Base-by-base conservation (phyloP, 1,284 basidiomycete species). In the Microbotryum saponariae region DNA sequence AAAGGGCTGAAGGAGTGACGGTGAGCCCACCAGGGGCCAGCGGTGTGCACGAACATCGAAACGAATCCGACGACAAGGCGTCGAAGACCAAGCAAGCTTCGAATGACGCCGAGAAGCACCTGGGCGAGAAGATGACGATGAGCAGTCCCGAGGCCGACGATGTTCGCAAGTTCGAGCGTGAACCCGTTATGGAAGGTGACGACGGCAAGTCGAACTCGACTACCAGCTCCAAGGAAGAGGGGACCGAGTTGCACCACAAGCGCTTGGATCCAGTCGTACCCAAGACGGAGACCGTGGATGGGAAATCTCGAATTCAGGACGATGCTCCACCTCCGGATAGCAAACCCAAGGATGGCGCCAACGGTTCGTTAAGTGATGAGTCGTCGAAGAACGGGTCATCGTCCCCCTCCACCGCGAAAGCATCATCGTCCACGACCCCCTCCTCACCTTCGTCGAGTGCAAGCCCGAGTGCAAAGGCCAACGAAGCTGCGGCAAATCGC, bases 1-100 rank as follows among this genome's bases (percentile, higher is more conserved):
- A 72, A 16, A 33, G 69, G 54, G 48, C 72, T 63, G 65, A 71
- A 53, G 65, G 70, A 16, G 46, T 49, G 29, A 45, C 58, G 14
- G 51, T 25, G 51, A 49, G 1, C 31, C 56, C 25, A 44, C 58
- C 16, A 21, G 50, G 45, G 45, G 59, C 42, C 18, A 54, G 23
- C 56, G 51, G 61, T 25, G 50, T 48, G 25, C n/a, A 46, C 10
- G 56, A 65, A 27, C 51, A 60, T 25, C 29, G 49, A 8, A 25
- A 56, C 25, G 50, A 52, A 20, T 7, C 56, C 7, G 21, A 21
- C 18, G 46, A 49, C 2, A 49, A 56, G 29, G 51, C 62, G 33
- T 23, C 58, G 3, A 37, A 53, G 27, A 44, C 53, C 14, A 45
- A 53, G 9, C 56, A 51, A 48, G 60, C 52, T 16, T 18, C 48